Conservation (phyloP, 2,329 filamentous ascomycete species). For the Zopfia rhizophila region DNA sequence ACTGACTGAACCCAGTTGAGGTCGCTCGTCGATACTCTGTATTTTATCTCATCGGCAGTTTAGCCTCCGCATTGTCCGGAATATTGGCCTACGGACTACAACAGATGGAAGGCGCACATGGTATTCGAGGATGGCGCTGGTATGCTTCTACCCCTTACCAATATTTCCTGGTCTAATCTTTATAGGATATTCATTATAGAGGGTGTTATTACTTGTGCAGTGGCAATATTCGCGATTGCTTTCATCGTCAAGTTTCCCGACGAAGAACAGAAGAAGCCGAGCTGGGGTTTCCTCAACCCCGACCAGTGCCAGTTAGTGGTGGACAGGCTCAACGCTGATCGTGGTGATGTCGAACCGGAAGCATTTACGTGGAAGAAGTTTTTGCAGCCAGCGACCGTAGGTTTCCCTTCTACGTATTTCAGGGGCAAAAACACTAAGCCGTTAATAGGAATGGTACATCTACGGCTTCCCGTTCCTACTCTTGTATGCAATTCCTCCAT, state of each 20-base stretch:
- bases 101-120: conserved; percentile 38
- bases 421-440: too few relatives aligned
- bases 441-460: conserved; percentile 31
- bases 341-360: conserved; percentile 35
- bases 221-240: conserved; percentile 37
- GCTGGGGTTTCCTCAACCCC: conserved; percentile 32
- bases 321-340: conserved; percentile 36
- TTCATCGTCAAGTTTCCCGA: conserved; percentile 43
- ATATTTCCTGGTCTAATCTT: too few relatives aligned
- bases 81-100: conserved; percentile 41
- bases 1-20: conserved; percentile 21
- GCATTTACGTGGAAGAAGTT: conserved; percentile 32
- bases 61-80: conserved; percentile 36
- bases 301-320: conserved; percentile 30
- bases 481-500: conserved; percentile 19
- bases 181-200: conserved; percentile 41
- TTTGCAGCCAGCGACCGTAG: conserved; percentile 25
- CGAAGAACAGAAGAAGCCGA: conserved; percentile 32
- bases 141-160: too few relatives aligned
- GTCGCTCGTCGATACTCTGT: conserved; percentile 36
- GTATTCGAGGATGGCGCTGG: conserved; percentile 40
- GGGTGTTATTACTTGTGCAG: conserved; percentile 36
- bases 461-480: conserved; percentile 37
- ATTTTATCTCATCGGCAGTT: conserved; percentile 36
- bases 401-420: too few relatives aligned